These are phyloP conservation scores for Zychaea mexicana DNA, from an alignment of 371 early-diverging fungal species.

Conservation along the genomic window DNA sequence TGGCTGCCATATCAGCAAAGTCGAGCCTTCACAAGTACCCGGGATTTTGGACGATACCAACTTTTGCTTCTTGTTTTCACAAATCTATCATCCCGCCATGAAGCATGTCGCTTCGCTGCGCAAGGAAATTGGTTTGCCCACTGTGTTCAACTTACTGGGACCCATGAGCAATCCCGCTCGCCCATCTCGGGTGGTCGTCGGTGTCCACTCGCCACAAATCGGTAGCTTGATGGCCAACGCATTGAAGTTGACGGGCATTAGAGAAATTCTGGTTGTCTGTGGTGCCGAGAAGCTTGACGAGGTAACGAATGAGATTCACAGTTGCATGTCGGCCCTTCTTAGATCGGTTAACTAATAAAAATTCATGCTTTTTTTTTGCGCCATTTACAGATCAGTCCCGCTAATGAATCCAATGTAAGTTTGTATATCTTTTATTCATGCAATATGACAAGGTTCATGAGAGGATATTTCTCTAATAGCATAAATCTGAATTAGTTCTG, in stretches of 20 bases:
- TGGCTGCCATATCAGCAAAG: constrained; percentile 71
- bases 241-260: constrained; percentile 72
- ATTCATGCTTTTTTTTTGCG: neutral
- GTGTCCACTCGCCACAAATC: constrained; percentile 80
- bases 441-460: neutral
- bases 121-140: constrained; percentile 90
- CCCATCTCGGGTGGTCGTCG: constrained; percentile 85
- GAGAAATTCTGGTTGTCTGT: constrained; percentile 86
- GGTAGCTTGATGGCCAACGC: constrained; percentile 88
- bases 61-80: constrained; percentile 94
- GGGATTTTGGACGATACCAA: constrained; percentile 63
- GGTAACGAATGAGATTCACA: constrained; percentile 24
- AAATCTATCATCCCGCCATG: constrained; percentile 93
- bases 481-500: constrained; percentile 56
- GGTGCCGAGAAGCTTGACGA: constrained; percentile 84
- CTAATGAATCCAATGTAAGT: constrained; percentile 72
- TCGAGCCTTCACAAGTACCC: constrained; percentile 70
- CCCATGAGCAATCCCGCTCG: constrained; percentile 91
- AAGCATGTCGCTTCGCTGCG: constrained; percentile 77
- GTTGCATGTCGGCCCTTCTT: neutral
- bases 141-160: constrained; percentile 94
- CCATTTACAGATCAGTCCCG: constrained; percentile 70
- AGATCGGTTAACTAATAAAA: neutral
- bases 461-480: neutral
- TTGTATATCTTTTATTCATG: neutral